Evolutionary conservation across 768 basidiomycete genomes (phyloP).

Genomic region (Mrakia gelida): DNA sequence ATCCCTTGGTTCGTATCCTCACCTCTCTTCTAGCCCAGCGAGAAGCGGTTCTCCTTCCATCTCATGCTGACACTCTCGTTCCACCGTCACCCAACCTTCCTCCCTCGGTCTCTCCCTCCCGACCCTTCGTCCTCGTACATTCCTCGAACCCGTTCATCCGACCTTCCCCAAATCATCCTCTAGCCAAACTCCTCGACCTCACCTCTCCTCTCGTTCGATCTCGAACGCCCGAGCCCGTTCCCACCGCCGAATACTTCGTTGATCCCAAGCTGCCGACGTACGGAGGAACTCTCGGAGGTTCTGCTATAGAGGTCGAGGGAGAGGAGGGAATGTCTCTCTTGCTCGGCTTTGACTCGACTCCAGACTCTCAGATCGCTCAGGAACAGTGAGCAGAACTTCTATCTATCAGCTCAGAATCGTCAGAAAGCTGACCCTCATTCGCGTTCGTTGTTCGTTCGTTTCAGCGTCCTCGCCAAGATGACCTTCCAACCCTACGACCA

Average conservation of each 20-base stretch:
- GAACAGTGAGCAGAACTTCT: slow-evolving; percentile 14
- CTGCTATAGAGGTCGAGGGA: background rate
- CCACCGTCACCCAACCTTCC: background rate
- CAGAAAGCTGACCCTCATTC: background rate
- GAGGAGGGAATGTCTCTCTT: slow-evolving; percentile 12
- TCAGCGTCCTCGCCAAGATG: slow-evolving; percentile 29
- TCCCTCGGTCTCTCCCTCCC: background rate
- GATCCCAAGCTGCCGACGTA: slow-evolving; percentile 29
- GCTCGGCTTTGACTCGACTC: slow-evolving; percentile 19
- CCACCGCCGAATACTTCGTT: slow-evolving; percentile 14
- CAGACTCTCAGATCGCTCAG: background rate
- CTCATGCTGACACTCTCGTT: background rate
- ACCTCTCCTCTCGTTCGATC: slow-evolving; percentile 15
- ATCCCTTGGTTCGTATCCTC: background rate
- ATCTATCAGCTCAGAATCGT: background rate
- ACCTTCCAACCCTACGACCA: slow-evolving; percentile 22
- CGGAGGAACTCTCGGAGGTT: slow-evolving; percentile 13
- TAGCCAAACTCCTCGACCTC: slow-evolving; percentile 23
- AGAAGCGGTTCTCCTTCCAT: background rate
- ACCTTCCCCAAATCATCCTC: background rate
- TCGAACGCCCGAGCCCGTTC: slow-evolving; percentile 4
- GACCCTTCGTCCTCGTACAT: background rate
- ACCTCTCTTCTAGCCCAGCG: background rate
- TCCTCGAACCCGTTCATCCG: background rate
- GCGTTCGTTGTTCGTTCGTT: background rate